Conservation (phyloP, 116 monocot species). For the Trichopus zeylanicus region DNA sequence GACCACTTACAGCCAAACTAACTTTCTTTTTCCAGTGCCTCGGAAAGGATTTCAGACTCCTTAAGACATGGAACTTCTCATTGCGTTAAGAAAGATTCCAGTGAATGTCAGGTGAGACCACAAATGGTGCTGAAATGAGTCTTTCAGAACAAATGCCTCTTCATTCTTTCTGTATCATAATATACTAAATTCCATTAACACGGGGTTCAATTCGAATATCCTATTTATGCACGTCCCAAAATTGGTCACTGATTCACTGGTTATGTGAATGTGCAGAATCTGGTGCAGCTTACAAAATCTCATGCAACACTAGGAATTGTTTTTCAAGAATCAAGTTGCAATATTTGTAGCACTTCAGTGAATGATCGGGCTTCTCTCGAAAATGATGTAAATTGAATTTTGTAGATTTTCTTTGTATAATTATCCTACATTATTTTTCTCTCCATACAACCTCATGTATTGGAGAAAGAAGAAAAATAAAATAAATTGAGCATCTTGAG, state of each 20-base stretch:
- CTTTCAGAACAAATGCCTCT: background rate
- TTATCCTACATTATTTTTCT: background rate
- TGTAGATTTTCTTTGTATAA: background rate
- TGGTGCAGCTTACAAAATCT: background rate
- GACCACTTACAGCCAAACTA: background rate
- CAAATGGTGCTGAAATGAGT: background rate
- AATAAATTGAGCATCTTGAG: too few relatives aligned
- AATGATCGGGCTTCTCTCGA: constrained; percentile 51
- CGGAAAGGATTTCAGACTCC: constrained; percentile 35
- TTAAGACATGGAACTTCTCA: constrained; percentile 20
- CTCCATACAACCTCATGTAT: background rate
- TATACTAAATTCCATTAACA: background rate
- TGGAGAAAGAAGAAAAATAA: too few relatives aligned
- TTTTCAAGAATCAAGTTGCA: constrained; percentile 13
- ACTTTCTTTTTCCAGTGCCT: constrained; percentile 31
- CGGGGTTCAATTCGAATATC: background rate
- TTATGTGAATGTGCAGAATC: constrained; percentile 6
- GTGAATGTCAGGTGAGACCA: constrained; percentile 24
- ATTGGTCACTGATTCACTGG: background rate
- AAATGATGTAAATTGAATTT: constrained; percentile 50
- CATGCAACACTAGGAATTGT: background rate
- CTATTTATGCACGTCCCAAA: background rate
- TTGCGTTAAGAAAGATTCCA: constrained; percentile 8
- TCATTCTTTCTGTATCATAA: background rate
- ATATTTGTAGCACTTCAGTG: constrained; percentile 9